These are phyloP conservation scores for Manihot esculenta DNA, from an alignment of 441 rosid species.

Conservation along the genomic window DNA sequence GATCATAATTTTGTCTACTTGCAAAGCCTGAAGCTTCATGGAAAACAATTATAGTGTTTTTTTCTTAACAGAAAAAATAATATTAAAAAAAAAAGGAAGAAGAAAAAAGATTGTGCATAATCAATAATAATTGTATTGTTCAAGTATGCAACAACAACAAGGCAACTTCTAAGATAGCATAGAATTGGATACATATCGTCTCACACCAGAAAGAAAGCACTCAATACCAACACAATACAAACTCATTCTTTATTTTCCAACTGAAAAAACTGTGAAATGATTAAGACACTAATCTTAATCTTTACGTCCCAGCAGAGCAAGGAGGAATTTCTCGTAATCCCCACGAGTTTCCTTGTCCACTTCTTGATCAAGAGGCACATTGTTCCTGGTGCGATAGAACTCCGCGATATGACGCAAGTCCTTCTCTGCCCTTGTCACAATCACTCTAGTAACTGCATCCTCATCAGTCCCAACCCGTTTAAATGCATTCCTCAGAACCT, in stretches of 20 bases:
- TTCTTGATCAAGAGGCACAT: slow-evolving; percentile 41
- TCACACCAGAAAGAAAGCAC: too few species aligned
- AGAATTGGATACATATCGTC: too few species aligned
- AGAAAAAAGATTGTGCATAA: too few species aligned
- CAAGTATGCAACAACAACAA: too few species aligned
- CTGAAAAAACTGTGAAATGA: neutral
- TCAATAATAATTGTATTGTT: too few species aligned
- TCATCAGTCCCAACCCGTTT: slow-evolving; percentile 52
- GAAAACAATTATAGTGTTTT: too few species aligned
- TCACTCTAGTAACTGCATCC: slow-evolving; percentile 60
- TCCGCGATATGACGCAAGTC: slow-evolving; percentile 57
- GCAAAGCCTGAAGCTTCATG: too few species aligned
- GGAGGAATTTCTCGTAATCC: slow-evolving; percentile 54
- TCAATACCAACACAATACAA: neutral
- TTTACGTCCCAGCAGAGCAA: slow-evolving; percentile 49
- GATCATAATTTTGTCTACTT: too few species aligned
- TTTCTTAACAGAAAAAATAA: too few species aligned
- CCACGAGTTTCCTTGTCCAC: slow-evolving; percentile 60
- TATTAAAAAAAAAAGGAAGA: too few species aligned
- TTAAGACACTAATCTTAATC: slow-evolving; percentile 16
- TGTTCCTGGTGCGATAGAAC: slow-evolving; percentile 56
- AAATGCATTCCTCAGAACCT: slow-evolving; percentile 54
- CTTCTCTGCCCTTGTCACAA: slow-evolving; percentile 60
- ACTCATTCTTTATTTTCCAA: slow-evolving; percentile 3
- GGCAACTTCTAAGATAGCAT: too few species aligned